Evolutionary conservation across 306 rosid genomes (phyloP).

Genomic region (Rosa chinensis): DNA sequence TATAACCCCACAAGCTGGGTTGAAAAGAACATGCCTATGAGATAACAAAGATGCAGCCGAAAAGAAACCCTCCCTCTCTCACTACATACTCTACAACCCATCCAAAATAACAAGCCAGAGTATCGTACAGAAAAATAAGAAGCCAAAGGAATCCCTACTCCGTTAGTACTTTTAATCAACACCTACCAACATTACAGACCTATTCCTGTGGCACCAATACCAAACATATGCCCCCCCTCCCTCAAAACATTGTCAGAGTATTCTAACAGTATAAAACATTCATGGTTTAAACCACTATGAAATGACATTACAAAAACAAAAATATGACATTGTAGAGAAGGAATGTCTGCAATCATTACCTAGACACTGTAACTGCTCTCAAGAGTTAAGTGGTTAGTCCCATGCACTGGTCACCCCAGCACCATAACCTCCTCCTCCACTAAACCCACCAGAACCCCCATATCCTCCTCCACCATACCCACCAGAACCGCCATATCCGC

Average conservation of each 20-base stretch:
- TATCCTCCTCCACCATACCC: constrained; percentile 53
- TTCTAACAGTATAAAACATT: constrained; percentile 27
- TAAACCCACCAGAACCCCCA: constrained; percentile 57
- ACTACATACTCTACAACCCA: constrained; percentile 49
- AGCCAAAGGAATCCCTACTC: constrained; percentile 45
- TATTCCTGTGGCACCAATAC: constrained; percentile 45
- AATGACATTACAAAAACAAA: constrained; percentile 27
- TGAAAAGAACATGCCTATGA: constrained; percentile 45
- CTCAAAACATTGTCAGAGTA: constrained; percentile 34
- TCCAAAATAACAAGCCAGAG: constrained; percentile 40
- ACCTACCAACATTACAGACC: constrained; percentile 49
- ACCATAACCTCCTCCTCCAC: constrained; percentile 72
- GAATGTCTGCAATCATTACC: constrained; percentile 44
- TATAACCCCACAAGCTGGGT: constrained; percentile 39
- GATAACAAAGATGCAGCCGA: constrained; percentile 37
- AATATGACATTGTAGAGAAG: constrained; percentile 31
- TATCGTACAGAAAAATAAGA: constrained; percentile 31
- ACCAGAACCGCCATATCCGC: constrained; percentile 45
- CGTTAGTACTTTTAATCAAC: constrained; percentile 54
- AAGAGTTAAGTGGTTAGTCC: constrained; percentile 47
- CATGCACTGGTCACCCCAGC: constrained; percentile 71
- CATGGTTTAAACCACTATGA: constrained; percentile 38
- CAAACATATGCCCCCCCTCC: constrained; percentile 32
- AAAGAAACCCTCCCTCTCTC: constrained; percentile 47
- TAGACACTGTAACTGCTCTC: constrained; percentile 32